Conservation (phyloP, 352 stramenopile species). For the Globisporangium lucens region DNA sequence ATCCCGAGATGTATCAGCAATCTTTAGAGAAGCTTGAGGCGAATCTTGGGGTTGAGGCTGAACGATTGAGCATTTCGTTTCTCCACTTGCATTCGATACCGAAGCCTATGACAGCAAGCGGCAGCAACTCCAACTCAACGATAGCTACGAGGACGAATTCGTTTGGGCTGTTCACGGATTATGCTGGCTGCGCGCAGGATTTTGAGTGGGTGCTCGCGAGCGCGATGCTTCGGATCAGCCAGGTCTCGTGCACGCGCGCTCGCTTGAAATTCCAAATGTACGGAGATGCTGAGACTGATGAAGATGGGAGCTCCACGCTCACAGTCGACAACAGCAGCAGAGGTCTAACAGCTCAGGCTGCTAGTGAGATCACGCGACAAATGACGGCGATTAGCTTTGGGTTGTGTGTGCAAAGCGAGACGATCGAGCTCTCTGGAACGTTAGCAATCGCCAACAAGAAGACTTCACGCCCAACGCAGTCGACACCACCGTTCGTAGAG, state of each 20-base stretch:
- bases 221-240: constrained; percentile 14
- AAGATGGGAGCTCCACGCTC: neutral
- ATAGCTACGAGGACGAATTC: neutral
- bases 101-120: neutral
- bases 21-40: constrained; percentile 2
- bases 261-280: constrained; percentile 1
- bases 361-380: neutral
- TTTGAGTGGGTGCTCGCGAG: constrained; percentile 18
- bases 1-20: neutral
- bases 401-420: constrained; percentile 14
- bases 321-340: neutral
- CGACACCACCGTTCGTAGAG: constrained; percentile 8
- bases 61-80: constrained; percentile 14
- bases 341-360: neutral
- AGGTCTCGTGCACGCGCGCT: constrained; percentile 12
- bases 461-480: neutral
- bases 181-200: constrained; percentile 11
- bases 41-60: neutral
- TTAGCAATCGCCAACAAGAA: neutral
- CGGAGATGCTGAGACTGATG: neutral
- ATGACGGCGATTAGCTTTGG: constrained; percentile 9
- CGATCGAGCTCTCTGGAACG: constrained; percentile 13
- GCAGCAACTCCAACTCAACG: neutral
- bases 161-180: constrained; percentile 17
- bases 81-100: constrained; percentile 12